Percentiles rank a stretch among this genome's conserved stretches.
Evolutionary conservation across 148 eudicot genomes (phyloP).

Genomic region (Linanthus parryae): DNA sequence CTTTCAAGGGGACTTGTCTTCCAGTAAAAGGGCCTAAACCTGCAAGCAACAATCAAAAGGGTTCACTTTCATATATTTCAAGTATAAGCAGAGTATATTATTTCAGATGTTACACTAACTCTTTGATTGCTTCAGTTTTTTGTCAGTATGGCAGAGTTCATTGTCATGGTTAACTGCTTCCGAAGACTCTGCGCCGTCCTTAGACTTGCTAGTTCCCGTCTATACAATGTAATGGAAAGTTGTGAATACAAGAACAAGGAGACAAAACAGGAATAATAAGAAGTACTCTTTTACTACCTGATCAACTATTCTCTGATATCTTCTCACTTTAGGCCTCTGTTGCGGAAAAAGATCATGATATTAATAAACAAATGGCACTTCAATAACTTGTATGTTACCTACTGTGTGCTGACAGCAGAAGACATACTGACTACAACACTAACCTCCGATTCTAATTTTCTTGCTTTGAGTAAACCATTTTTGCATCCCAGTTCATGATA

Average conservation of each 20-base stretch:
- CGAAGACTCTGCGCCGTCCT: constrained; percentile 13
- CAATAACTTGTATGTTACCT: neutral
- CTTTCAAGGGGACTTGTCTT: constrained; percentile 10
- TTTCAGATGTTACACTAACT: constrained; percentile 15
- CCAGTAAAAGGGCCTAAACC: constrained; percentile 23
- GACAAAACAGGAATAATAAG: neutral
- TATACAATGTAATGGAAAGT: neutral
- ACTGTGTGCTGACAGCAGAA: constrained; percentile 1
- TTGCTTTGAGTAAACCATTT: constrained; percentile 30
- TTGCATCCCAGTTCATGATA: constrained; percentile 43
- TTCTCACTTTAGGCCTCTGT: constrained; percentile 14
- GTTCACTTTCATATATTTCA: neutral
- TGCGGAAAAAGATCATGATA: constrained; percentile 8
- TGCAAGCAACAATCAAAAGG: constrained; percentile 1
- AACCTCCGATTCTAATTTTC: constrained; percentile 27
- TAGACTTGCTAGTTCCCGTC: constrained; percentile 12
- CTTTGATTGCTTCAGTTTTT: constrained; percentile 19
- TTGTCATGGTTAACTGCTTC: constrained; percentile 10
- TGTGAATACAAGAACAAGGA: neutral
- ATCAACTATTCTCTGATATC: constrained; percentile 8
- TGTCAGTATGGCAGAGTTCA: constrained; percentile 9
- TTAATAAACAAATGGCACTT: neutral
- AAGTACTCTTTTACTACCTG: constrained; percentile 15
- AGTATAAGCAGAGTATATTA: neutral
- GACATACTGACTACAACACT: neutral